These are phyloP conservation scores for Zymoseptoria pseudotritici DNA, from an alignment of 2,329 filamentous ascomycete genomes.

Conservation along the genomic window DNA sequence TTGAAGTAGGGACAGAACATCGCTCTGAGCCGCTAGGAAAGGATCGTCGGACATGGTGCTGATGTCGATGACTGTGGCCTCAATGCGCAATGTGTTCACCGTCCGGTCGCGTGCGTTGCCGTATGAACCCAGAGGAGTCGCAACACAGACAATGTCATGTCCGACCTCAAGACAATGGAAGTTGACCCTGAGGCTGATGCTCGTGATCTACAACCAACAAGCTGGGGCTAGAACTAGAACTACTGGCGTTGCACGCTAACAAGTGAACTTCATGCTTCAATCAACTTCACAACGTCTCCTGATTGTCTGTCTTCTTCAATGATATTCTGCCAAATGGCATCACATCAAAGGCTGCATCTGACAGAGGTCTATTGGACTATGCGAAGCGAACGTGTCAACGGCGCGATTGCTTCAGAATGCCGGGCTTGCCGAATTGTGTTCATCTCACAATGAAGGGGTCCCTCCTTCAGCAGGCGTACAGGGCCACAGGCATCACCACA, in stretches of 20 bases:
- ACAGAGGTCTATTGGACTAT: too few relatives aligned
- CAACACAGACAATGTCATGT: not conserved
- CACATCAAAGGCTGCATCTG: too few relatives aligned
- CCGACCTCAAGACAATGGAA: not conserved
- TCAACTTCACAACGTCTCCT: not conserved
- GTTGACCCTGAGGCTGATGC: not conserved
- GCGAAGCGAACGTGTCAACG: too few relatives aligned
- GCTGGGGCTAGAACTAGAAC: not conserved
- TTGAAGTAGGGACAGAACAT: conserved; percentile 77
- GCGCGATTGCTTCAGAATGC: too few relatives aligned
- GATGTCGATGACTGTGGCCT: not conserved
- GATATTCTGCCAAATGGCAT: not conserved
- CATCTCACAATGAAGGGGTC: too few relatives aligned
- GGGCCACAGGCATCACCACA: not conserved
- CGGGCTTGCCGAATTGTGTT: too few relatives aligned
- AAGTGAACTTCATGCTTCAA: not conserved
- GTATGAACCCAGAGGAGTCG: not conserved
- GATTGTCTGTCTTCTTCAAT: not conserved
- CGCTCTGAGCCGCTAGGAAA: conserved; percentile 49
- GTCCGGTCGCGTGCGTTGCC: not conserved
- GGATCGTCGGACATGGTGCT: conserved; percentile 36
- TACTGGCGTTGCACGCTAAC: not conserved
- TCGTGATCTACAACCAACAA: not conserved
- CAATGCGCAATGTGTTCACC: not conserved
- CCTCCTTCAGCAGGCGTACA: not conserved